These are phyloP conservation scores for Guillardia theta DNA, from an alignment of 78 protist species.

Conservation along the genomic window DNA sequence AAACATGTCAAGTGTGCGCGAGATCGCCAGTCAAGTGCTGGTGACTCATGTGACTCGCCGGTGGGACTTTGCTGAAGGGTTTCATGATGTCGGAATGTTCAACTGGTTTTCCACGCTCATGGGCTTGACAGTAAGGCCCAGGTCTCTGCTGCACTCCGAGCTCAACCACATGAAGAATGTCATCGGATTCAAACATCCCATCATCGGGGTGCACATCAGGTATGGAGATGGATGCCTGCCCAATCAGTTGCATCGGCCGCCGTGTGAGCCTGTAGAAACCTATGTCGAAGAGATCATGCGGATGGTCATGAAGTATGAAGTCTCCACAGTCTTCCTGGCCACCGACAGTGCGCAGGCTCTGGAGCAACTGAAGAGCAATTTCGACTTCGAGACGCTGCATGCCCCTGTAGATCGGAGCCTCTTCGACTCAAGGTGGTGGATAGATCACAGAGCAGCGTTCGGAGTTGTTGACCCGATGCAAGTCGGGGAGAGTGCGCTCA, in stretches of 20 bases:
- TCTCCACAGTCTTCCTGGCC: not conserved
- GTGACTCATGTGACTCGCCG: not conserved
- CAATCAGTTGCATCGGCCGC: constrained; percentile 34
- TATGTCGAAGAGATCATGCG: not conserved
- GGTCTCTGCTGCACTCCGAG: not conserved
- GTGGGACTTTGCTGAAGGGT: not conserved
- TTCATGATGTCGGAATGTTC: not conserved
- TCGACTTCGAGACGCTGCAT: not conserved
- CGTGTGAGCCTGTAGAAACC: not conserved
- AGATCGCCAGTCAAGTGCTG: not conserved
- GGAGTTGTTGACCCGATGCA: not conserved
- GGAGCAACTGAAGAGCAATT: not conserved
- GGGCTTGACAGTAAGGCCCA: not conserved
- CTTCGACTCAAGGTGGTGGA: constrained; percentile 29
- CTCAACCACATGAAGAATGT: not conserved
- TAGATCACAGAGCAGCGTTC: constrained; percentile 13
- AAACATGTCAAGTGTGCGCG: not conserved
- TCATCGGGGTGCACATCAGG: constrained; percentile 17
- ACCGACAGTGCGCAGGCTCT: not conserved
- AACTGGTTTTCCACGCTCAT: not conserved
- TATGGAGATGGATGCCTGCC: constrained; percentile 37
- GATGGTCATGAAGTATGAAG: not conserved
- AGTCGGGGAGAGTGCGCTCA: not conserved
- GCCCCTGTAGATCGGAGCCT: not conserved
- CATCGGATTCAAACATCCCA: not conserved